These are phyloP conservation scores for Fragilaria radians DNA, from an alignment of 108 stramenopile species.

Conservation along the genomic window DNA sequence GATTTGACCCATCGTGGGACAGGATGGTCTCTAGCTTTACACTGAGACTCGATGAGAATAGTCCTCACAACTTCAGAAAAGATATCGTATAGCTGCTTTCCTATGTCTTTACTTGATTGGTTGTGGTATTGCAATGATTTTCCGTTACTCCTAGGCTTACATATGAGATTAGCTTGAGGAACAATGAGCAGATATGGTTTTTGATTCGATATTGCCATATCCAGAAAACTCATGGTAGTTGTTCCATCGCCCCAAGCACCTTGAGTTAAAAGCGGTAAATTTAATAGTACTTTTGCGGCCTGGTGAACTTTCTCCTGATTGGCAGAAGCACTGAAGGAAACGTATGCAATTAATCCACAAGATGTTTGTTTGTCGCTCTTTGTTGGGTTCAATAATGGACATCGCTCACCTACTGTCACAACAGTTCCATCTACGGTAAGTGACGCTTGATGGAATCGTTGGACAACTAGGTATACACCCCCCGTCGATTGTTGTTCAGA, in stretches of 20 bases:
- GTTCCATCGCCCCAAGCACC: conserved; percentile 58
- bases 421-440: too few relatives aligned
- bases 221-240: conserved; percentile 7
- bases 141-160: conserved; percentile 43
- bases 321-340: conserved; percentile 44
- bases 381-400: too few relatives aligned
- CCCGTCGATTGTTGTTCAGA: too few relatives aligned
- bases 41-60: conserved; percentile 32
- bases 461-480: too few relatives aligned
- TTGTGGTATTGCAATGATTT: conserved; percentile 67
- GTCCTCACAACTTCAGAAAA: conserved; percentile 29
- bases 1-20: background rate
- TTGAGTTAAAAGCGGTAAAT: conserved; percentile 47
- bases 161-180: conserved; percentile 63
- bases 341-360: conserved; percentile 47
- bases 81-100: conserved; percentile 36
- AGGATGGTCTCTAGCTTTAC: conserved; percentile 3
- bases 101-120: conserved; percentile 47
- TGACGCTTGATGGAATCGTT: too few relatives aligned
- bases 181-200: conserved; percentile 37
- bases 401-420: too few relatives aligned
- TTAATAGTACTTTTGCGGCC: conserved; percentile 50
- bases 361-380: too few relatives aligned
- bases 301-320: conserved; percentile 28
- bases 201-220: conserved; percentile 7